Conservation (phyloP, 345 rosid genomes). For the Lenwebbia sp. region DNA sequence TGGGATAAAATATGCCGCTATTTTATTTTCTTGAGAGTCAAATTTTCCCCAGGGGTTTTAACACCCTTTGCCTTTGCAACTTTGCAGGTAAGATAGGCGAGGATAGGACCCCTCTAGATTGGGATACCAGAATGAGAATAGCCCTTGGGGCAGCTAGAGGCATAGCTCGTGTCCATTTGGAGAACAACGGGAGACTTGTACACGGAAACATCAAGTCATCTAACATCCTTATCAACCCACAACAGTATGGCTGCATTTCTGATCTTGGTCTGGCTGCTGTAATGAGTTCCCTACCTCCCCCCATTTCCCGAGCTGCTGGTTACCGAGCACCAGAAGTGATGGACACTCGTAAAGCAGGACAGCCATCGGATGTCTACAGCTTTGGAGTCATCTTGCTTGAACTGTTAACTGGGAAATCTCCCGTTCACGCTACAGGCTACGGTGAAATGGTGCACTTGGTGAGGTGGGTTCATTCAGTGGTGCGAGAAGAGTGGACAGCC, state of each 20-base stretch:
- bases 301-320: constrained; percentile 85
- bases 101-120: constrained; percentile 51
- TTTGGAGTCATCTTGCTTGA: constrained; percentile 93
- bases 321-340: constrained; percentile 91
- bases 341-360: constrained; percentile 87
- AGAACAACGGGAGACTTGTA: constrained; percentile 60
- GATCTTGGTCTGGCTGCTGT: constrained; percentile 75
- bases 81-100: constrained; percentile 61
- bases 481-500: constrained; percentile 97
- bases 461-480: constrained; percentile 96
- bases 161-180: constrained; percentile 56
- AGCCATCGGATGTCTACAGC: constrained; percentile 84
- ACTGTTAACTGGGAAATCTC: constrained; percentile 88
- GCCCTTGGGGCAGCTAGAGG: constrained; percentile 92
- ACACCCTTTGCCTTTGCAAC: background rate
- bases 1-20: background rate
- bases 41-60: background rate
- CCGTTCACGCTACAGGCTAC: constrained; percentile 68
- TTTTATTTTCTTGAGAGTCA: background rate
- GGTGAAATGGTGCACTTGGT: constrained; percentile 92
- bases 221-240: constrained; percentile 72
- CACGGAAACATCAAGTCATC: constrained; percentile 95
- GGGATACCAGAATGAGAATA: constrained; percentile 76
- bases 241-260: constrained; percentile 58
- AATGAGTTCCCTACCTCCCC: constrained; percentile 67